A percentile compares a stretch with the other conserved stretches of the same genome.
These are phyloP conservation scores for Sporothrix phasma DNA, from an alignment of 2,329 filamentous ascomycete species.

Conservation along the genomic window DNA sequence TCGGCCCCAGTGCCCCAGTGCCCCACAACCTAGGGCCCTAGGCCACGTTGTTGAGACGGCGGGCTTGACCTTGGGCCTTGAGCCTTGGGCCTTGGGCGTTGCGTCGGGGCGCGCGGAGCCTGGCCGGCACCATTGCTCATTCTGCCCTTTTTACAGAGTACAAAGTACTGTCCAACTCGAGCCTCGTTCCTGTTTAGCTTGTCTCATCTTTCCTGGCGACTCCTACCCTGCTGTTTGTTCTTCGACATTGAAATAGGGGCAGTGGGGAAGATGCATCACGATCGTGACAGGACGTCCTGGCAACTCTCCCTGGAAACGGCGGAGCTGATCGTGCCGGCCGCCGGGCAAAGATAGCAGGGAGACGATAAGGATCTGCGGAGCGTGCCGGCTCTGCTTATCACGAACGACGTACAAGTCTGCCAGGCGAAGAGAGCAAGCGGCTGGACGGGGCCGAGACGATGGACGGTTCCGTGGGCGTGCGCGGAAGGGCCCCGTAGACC, in stretches of 20 bases:
- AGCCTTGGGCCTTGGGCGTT: no score
- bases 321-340: no score
- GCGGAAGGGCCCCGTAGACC: no score
- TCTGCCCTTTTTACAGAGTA: no score
- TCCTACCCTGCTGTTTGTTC: neutral
- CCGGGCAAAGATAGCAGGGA: no score
- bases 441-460: neutral
- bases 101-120: neutral
- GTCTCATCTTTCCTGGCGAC: conserved; percentile 4
- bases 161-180: no score
- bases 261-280: neutral
- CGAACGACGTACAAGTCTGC: neutral
- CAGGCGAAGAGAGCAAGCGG: neutral
- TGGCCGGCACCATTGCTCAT: no score
- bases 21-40: neutral
- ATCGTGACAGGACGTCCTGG: no score
- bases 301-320: no score
- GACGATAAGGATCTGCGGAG: neutral
- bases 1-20: no score
- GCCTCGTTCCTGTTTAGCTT: no score
- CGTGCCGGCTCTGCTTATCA: neutral
- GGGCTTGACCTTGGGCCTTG: no score
- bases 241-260: neutral
- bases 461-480: neutral
- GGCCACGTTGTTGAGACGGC: conserved; percentile 6